Percentiles rank a stretch among this genome's conserved stretches.
Evolutionary conservation across 352 stramenopile genomes (phyloP).

Genomic region (Phytophthora brassicae): DNA sequence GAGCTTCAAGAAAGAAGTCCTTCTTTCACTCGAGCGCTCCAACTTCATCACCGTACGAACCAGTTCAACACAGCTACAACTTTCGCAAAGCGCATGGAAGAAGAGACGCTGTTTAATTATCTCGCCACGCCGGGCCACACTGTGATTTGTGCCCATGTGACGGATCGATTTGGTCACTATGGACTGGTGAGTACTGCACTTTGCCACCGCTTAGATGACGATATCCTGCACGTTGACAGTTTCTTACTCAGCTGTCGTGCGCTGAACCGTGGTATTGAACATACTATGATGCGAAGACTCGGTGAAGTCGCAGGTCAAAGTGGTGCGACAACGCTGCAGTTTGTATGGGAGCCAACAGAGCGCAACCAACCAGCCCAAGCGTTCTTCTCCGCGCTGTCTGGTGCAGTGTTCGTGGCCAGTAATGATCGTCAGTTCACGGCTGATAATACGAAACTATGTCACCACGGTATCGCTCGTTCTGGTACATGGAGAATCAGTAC

Average conservation of each 20-base stretch:
- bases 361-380: constrained; percentile 57
- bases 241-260: constrained; percentile 75
- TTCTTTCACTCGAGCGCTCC: constrained; percentile 47
- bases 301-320: constrained; percentile 31
- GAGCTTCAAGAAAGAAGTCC: constrained; percentile 18
- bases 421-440: neutral
- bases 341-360: constrained; percentile 66
- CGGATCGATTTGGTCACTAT: constrained; percentile 77
- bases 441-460: neutral
- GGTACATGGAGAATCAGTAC: constrained; percentile 26
- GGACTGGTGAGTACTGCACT: constrained; percentile 58
- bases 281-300: constrained; percentile 61
- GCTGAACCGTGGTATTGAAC: constrained; percentile 70
- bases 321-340: constrained; percentile 22
- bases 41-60: constrained; percentile 75
- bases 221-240: constrained; percentile 46
- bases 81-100: constrained; percentile 46
- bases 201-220: constrained; percentile 22
- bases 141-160: constrained; percentile 60
- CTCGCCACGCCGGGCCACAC: constrained; percentile 12
- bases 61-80: constrained; percentile 70
- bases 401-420: constrained; percentile 16
- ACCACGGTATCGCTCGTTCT: constrained; percentile 1
- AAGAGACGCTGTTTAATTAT: constrained; percentile 34
- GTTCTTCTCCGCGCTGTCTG: constrained; percentile 50